Evolutionary conservation across 345 rosid genomes (phyloP).

Genomic region (Alliaria petiolata): DNA sequence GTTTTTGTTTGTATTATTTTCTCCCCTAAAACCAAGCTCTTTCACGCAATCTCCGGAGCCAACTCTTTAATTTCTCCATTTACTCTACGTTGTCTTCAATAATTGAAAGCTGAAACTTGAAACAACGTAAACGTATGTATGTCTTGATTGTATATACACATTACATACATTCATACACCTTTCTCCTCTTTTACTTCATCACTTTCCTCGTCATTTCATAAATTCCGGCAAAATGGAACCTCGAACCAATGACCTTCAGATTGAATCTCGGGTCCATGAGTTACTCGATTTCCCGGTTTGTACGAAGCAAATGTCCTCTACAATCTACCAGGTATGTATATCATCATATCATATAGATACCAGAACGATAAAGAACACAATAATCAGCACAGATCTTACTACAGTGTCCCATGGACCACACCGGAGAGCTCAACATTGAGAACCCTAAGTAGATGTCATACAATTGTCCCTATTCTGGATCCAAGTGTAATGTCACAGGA

Average conservation of each 20-base stretch:
- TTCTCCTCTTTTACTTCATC: constrained; percentile 14
- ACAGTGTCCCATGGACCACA: constrained; percentile 70
- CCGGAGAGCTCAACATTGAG: constrained; percentile 50
- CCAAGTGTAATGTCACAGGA: constrained; percentile 63
- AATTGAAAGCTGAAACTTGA: constrained; percentile 18
- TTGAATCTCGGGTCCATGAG: constrained; percentile 36
- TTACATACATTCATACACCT: not conserved
- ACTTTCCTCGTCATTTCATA: constrained; percentile 26
- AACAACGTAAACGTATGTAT: constrained; percentile 2
- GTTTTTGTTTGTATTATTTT: constrained; percentile 17
- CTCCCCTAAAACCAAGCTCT: constrained; percentile 15
- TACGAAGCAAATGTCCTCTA: constrained; percentile 56
- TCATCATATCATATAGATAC: not conserved
- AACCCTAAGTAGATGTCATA: constrained; percentile 55
- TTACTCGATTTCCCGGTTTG: constrained; percentile 57
- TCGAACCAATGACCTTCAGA: constrained; percentile 15
- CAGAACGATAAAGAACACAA: not conserved
- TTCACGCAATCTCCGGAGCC: constrained; percentile 49
- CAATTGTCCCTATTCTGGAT: constrained; percentile 74
- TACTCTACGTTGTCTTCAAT: constrained; percentile 36
- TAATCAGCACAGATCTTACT: not conserved
- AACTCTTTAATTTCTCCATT: constrained; percentile 29
- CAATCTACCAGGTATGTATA: constrained; percentile 60
- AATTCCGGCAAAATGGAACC: constrained; percentile 14
- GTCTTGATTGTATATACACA: not conserved